These are phyloP conservation scores for Babesia ovata DNA, from an alignment of 169 alveolate species.

Conservation along the genomic window DNA sequence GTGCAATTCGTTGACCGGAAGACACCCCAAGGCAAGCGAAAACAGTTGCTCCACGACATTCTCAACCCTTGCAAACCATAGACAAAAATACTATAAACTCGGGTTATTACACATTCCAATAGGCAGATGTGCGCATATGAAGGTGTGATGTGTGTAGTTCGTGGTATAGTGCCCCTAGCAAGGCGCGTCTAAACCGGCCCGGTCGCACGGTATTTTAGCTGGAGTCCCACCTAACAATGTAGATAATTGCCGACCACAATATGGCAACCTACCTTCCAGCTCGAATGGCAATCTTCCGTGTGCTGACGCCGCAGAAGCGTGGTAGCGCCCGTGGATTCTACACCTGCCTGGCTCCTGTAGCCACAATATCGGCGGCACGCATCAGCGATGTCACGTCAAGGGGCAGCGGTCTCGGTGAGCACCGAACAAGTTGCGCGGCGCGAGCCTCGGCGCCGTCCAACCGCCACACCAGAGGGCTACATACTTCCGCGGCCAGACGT, in stretches of 20 bases:
- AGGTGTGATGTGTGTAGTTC: not conserved
- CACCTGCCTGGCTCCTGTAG: not conserved
- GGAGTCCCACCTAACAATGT: not conserved
- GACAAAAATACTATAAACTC: no score
- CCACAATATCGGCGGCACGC: not conserved
- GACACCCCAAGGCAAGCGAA: no score
- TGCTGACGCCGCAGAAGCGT: constrained; percentile 8
- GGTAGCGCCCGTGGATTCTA: constrained; percentile 27
- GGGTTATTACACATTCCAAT: no score
- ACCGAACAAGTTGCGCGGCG: not conserved
- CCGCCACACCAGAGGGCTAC: constrained; percentile 14
- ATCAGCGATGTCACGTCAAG: not conserved
- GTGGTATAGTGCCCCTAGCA: not conserved
- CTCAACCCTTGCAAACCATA: no score
- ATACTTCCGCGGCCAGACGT: constrained; percentile 44
- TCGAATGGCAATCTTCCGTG: not conserved
- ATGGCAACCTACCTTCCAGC: not conserved
- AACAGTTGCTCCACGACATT: no score
- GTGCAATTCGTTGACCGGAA: no score
- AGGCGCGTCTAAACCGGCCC: not conserved
- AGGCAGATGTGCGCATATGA: no score
- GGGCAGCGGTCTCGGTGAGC: not conserved
- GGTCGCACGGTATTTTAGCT: not conserved
- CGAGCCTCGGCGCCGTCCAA: constrained; percentile 1
- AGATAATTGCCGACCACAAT: not conserved